Conservation (phyloP, 768 basidiomycete species). For the Lentinula sp. region DNA sequence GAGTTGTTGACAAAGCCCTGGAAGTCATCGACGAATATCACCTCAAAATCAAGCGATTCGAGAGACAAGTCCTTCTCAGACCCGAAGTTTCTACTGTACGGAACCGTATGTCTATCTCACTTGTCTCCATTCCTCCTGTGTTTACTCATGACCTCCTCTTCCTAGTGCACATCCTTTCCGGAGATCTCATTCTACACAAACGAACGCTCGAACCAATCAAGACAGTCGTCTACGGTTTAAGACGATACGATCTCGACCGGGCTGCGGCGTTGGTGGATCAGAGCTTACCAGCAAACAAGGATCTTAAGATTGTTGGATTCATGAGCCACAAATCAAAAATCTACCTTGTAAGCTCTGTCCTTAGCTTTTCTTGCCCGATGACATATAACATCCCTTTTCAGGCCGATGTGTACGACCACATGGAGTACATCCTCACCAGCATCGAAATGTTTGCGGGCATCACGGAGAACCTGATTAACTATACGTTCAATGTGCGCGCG, state of each 20-base stretch:
- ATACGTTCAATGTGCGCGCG: conserved; percentile 62
- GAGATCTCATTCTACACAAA: conserved; percentile 66
- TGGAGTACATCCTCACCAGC: conserved; percentile 63
- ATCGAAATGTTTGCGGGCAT: conserved; percentile 71
- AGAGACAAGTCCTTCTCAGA: conserved; percentile 51
- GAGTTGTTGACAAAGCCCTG: conserved; percentile 64
- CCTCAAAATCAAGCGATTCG: conserved; percentile 52
- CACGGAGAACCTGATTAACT: conserved; percentile 65
- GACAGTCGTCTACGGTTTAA: conserved; percentile 55
- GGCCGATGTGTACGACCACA: conserved; percentile 75
- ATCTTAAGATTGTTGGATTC: conserved; percentile 39
- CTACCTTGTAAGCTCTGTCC: conserved; percentile 41
- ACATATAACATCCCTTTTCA: conserved; percentile 13
- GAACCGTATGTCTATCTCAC: conserved; percentile 33
- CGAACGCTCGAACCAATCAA: conserved; percentile 67
- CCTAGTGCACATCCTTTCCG: conserved; percentile 66
- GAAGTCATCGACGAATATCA: conserved; percentile 69
- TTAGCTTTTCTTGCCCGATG: background rate
- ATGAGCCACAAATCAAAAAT: conserved; percentile 67
- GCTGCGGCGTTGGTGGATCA: conserved; percentile 41
- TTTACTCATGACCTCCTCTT: background rate
- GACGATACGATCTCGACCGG: conserved; percentile 60
- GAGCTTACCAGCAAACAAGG: conserved; percentile 12
- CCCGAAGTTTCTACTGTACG: conserved; percentile 58
- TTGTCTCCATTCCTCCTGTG: background rate